These are phyloP conservation scores for Pistacia integerrima DNA, from an alignment of 345 rosid species.

Conservation along the genomic window DNA sequence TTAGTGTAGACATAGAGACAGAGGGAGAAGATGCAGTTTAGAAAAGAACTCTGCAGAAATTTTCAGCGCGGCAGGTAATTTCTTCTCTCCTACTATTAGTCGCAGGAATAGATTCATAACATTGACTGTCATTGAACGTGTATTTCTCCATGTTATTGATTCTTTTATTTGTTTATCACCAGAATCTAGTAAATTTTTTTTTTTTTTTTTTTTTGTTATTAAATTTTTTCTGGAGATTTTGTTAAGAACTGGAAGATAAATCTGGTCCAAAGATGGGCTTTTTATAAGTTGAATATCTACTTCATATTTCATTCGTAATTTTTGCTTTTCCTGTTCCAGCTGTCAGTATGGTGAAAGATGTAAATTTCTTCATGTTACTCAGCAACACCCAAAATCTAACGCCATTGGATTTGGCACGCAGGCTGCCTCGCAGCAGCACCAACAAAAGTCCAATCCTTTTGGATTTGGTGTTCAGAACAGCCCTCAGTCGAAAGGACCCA, in stretches of 20 bases:
- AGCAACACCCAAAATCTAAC: constrained; percentile 45
- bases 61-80: constrained; percentile 78
- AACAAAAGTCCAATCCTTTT: constrained; percentile 58
- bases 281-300: too few relatives aligned
- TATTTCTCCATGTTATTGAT: not conserved
- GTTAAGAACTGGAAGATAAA: too few relatives aligned
- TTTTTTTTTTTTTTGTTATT: not conserved
- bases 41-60: constrained; percentile 67
- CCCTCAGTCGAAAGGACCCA: constrained; percentile 38
- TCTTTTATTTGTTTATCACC: not conserved
- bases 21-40: constrained; percentile 15
- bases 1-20: not conserved
- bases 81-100: not conserved
- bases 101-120: too few relatives aligned
- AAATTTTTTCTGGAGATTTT: too few relatives aligned
- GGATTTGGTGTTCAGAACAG: constrained; percentile 71
- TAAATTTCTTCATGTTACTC: constrained; percentile 64
- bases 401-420: constrained; percentile 61
- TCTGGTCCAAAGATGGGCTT: too few relatives aligned
- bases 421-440: constrained; percentile 43
- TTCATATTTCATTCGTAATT: too few relatives aligned
- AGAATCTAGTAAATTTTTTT: not conserved
- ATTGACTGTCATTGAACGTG: too few relatives aligned
- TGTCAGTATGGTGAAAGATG: constrained; percentile 79
- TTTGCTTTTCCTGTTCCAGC: constrained; percentile 46